These are phyloP conservation scores for Dothistroma pini DNA, from an alignment of 2,329 filamentous ascomycete species.

Conservation along the genomic window DNA sequence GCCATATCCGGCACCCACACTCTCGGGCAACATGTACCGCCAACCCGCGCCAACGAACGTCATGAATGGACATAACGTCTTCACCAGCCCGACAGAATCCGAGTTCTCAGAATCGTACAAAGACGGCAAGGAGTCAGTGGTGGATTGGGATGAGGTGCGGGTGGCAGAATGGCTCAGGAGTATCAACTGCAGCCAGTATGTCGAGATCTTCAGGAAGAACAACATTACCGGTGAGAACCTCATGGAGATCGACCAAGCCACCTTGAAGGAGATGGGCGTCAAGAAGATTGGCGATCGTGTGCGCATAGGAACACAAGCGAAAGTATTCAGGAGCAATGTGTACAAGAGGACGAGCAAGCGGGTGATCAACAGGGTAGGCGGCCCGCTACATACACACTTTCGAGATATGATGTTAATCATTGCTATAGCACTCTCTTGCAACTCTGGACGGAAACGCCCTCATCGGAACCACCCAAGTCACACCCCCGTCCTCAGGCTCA, in stretches of 20 bases:
- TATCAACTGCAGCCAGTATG: constrained; percentile 92
- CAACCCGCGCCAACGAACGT: constrained; percentile 17
- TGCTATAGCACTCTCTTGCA: constrained; percentile 72
- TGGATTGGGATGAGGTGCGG: constrained; percentile 82
- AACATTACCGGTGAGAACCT: constrained; percentile 98
- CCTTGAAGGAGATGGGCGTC: constrained; percentile 96
- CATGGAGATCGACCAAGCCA: constrained; percentile 93
- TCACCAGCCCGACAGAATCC: constrained; percentile 82
- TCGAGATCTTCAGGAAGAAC: constrained; percentile 81
- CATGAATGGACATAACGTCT: constrained; percentile 42
- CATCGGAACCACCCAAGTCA: constrained; percentile 40
- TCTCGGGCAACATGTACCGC: constrained; percentile 29
- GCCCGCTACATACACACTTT: background rate
- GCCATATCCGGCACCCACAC: constrained; percentile 57
- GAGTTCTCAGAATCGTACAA: constrained; percentile 81
- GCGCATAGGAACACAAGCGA: constrained; percentile 60
- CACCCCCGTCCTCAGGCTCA: constrained; percentile 61
- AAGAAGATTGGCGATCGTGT: constrained; percentile 97
- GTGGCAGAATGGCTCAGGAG: constrained; percentile 88
- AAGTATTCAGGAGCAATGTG: constrained; percentile 48
- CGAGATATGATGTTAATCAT: background rate
- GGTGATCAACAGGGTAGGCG: constrained; percentile 66
- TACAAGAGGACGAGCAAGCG: constrained; percentile 59
- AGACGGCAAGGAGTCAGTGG: constrained; percentile 27
- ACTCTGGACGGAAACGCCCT: constrained; percentile 62